Evolutionary conservation across 73 alveolate species (phyloP), one percentile per base, ranked within the genome.

Genomic region (Tetrahymena malaccensis): DNA sequence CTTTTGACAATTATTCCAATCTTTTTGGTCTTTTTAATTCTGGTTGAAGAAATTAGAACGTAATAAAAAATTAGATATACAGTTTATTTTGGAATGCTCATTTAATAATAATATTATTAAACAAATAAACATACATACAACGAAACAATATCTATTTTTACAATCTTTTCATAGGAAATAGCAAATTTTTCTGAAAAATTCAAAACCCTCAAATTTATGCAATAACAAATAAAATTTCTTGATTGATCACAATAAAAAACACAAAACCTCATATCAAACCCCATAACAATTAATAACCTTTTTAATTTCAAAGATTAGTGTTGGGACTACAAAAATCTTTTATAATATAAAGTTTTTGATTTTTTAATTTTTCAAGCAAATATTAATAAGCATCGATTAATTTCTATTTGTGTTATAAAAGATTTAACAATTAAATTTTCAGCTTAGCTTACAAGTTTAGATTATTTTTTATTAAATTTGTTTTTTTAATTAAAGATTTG

Each of bases 11-110:
- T 95, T 50, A 94, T 94, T 21, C 83, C 94, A 31, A 95, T 44
- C 37, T 95, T 95, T 43, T 95, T 95, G 83, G 85, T 44, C 31
- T 95, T 84, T 43, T 85, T 95, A 35, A 70, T 84, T n/a, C 85
- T 95, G 22, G 95, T 95, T 4, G 94, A 95, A 38, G 94, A 85
- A 50, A 70, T 70, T n/a, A 70, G 89, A 70, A 3, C 40, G 89
- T 70, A 70, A 22, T 50, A 11, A 2, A 50, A 13, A 4, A 70
- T 70, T 25, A 70, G 85, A n/a, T 57, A 57, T n/a, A 9, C 17
- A 70, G 25, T 31, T 10, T 4, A 70, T 19, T 70, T 27, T 70
- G 21, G 2, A 8, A 25, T 27, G 85, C 37, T 0, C 13, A 50
- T 50, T 15, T 21, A 31, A 94, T 85, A 43, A 38, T 50, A 19